Evolutionary conservation across 1,139 yeast genomes (phyloP).

Genomic region (Yamadazyma buinensis): DNA sequence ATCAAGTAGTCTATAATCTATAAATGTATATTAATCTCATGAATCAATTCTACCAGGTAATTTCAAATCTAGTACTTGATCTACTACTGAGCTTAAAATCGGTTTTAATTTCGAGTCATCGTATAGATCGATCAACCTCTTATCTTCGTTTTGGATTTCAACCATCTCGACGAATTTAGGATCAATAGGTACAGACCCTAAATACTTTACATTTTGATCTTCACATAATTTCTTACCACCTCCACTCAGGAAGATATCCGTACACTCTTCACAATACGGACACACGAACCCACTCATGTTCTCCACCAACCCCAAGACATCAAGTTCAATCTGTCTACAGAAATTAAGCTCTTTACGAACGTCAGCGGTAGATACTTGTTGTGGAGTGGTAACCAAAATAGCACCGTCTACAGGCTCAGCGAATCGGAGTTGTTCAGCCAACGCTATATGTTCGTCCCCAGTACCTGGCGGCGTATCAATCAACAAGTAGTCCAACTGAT

Average conservation of each 20-base stretch:
- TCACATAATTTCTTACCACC: constrained; percentile 80
- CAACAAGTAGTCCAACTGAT: constrained; percentile 66
- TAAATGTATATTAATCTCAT: background rate
- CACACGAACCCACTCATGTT: constrained; percentile 51
- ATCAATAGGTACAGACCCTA: constrained; percentile 91
- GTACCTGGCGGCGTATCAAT: constrained; percentile 99
- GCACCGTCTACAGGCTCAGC: constrained; percentile 48
- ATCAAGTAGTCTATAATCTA: constrained; percentile 3
- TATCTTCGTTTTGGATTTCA: constrained; percentile 36
- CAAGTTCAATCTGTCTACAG: constrained; percentile 42
- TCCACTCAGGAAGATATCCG: constrained; percentile 87
- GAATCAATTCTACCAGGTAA: constrained; percentile 22
- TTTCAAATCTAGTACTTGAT: constrained; percentile 37
- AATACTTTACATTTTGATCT: constrained; percentile 56
- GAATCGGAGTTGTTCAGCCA: constrained; percentile 81
- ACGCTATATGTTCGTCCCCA: constrained; percentile 94
- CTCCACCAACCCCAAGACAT: constrained; percentile 41
- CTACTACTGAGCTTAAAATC: constrained; percentile 50
- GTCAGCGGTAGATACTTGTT: constrained; percentile 54
- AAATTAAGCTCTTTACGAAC: constrained; percentile 48
- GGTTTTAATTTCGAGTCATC: constrained; percentile 37
- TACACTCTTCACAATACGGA: constrained; percentile 85
- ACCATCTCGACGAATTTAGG: constrained; percentile 85
- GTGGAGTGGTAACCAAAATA: constrained; percentile 47
- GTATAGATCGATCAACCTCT: constrained; percentile 33